phyloP scores from a whole-genome alignment of 1,284 basidiomycete species.

The Cryptococcus jaspeensis region DNA sequence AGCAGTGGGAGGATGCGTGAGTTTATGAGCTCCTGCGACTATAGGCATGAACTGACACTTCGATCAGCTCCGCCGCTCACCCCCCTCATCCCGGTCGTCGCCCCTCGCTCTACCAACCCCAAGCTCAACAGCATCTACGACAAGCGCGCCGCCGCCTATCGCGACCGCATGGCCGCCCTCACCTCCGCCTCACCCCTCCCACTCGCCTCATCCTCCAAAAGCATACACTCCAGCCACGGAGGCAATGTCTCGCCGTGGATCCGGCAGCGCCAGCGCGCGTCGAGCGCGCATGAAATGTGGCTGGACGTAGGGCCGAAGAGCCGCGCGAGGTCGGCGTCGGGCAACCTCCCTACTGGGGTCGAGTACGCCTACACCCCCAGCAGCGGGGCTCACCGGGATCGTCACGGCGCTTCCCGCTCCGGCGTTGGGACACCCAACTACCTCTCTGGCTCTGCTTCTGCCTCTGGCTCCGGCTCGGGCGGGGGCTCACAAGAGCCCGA shows the following conservation, averaged over 20 bases:
- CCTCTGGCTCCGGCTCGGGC: not conserved
- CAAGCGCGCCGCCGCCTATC: slow-evolving; percentile 46
- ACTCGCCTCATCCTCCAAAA: slow-evolving; percentile 8
- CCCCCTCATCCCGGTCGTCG: slow-evolving; percentile 23
- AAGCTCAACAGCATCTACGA: slow-evolving; percentile 50
- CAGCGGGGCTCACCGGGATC: no score
- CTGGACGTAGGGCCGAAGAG: slow-evolving; percentile 19
- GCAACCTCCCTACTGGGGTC: not conserved
- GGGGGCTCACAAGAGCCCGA: not conserved
- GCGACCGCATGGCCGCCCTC: slow-evolving; percentile 39
- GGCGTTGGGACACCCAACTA: no score
- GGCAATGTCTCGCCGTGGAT: not conserved
- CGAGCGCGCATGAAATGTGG: slow-evolving; percentile 25
- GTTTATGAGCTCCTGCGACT: not conserved
- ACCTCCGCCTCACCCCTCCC: slow-evolving; percentile 25
- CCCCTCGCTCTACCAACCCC: slow-evolving; percentile 33
- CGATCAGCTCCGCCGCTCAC: slow-evolving; percentile 2
- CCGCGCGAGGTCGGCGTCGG: not conserved
- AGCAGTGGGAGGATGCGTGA: not conserved
- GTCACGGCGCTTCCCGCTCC: no score
- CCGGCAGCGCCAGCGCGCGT: slow-evolving; percentile 8
- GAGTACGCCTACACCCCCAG: not conserved
- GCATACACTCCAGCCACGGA: slow-evolving; percentile 2
- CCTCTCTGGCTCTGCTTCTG: not conserved
- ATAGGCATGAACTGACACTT: slow-evolving; percentile 2